A percentile compares a stretch with the other conserved stretches of the same genome.
These are phyloP conservation scores for Colletotrichum sp. DNA, from an alignment of 2,329 filamentous ascomycete species.

Conservation along the genomic window DNA sequence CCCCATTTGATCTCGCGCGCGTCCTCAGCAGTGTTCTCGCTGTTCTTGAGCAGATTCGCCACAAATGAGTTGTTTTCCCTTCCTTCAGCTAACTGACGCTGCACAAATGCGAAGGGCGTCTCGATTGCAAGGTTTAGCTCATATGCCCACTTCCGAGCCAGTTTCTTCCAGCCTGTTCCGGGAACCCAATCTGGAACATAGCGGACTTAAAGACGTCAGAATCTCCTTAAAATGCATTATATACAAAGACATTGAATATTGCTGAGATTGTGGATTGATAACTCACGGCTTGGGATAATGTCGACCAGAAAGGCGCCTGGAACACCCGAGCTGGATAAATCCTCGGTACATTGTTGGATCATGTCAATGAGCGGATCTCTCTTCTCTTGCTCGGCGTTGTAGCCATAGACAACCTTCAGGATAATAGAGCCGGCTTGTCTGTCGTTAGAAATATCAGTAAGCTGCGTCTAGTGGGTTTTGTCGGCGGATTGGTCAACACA, in stretches of 20 bases:
- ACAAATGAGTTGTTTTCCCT: background rate
- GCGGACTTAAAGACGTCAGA: constrained; percentile 26
- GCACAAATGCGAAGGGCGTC: constrained; percentile 26
- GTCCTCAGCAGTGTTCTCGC: background rate
- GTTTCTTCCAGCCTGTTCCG: constrained; percentile 18
- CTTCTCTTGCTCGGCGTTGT: constrained; percentile 12
- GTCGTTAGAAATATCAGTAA: background rate
- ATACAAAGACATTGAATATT: background rate
- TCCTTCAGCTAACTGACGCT: constrained; percentile 1
- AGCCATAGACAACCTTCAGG: constrained; percentile 20
- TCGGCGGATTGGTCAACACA: background rate
- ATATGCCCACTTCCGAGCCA: constrained; percentile 2
- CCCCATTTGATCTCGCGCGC: constrained; percentile 6
- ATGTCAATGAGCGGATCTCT: constrained; percentile 18
- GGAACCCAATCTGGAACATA: constrained; percentile 20
- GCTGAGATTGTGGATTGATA: background rate
- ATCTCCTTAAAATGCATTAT: background rate
- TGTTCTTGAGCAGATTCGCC: background rate
- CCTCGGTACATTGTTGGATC: background rate
- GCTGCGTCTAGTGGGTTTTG: too few relatives aligned
- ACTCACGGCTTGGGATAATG: constrained; percentile 8
- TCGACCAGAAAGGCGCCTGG: constrained; percentile 21
- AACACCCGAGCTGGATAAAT: constrained; percentile 10
- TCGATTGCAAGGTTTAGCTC: constrained; percentile 1
- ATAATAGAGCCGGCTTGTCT: constrained; percentile 22